Evolutionary conservation across 108 stramenopile species (phyloP), one percentile per base, ranked within the genome.

Genomic region (Skeletonema costatum): DNA sequence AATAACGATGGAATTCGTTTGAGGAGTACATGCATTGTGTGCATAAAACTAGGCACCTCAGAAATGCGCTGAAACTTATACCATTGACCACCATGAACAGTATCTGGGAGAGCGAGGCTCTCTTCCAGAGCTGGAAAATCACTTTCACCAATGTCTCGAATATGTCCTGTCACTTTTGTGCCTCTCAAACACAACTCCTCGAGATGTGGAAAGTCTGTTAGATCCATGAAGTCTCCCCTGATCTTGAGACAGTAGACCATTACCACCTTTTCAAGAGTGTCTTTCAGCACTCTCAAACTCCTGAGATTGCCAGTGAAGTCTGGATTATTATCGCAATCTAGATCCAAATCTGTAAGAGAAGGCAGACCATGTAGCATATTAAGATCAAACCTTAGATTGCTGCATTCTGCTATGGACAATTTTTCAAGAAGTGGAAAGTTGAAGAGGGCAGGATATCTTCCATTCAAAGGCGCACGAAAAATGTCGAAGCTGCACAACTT

Each of bases 171-270:
- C 1, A 35, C 14, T 1, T 1, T 19, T 19, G n/a, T 14, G 11
- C 11, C 4, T 1, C 5, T 3, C 56, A 68, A 14, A 53, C 51
- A 4, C 48, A 68, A 68, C 46, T n/a, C 41, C 14, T 29, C 51
- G n/a, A 68, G 48, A 46, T 50, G 48, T 12, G 66, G 66, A 68
- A 68, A 68, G 66, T 68, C 66, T 5, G 66, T 42, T 5, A 68
- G 66, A 68, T 68, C 66, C 66, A 68, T 62, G 14, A 62, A 32
- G 60, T 62, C 12, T 2, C 60, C 60, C 60, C 19, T 14, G 4
- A 62, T 21, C 2, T 3, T 17, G 4, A 1, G 11, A 21, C 60
- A 35, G 0, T 0, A 0, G 0, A 1, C 19, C 3, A 62, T 36
- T 1, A 2, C 0, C 25, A 62, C 32, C 12, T n/a, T 17, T 3